A percentile compares a stretch with the other conserved stretches of the same genome.
Evolutionary conservation across 78 protist genomes (phyloP).

Genomic region (Emiliania huxleyi): DNA sequence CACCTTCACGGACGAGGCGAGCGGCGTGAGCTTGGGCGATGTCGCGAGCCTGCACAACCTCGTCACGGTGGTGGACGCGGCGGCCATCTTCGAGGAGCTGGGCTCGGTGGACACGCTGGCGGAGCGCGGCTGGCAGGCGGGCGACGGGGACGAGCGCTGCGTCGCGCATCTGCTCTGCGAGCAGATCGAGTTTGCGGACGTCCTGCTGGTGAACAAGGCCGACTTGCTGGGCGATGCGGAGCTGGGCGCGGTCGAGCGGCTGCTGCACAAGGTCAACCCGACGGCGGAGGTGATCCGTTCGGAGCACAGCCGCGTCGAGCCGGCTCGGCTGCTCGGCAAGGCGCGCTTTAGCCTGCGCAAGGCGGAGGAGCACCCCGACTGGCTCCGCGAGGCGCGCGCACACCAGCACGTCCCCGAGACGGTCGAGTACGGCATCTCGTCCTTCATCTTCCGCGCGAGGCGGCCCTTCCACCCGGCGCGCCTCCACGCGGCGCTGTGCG

Average conservation of each 20-base stretch:
- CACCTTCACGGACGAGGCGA: not conserved
- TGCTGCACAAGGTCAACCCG: not conserved
- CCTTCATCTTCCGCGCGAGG: not conserved
- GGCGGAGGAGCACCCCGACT: not conserved
- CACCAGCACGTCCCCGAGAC: not conserved
- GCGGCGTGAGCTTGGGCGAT: not conserved
- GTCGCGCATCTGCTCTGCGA: conserved; percentile 20
- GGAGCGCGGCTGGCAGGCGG: not conserved
- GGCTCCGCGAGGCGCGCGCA: not conserved
- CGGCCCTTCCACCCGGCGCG: not conserved
- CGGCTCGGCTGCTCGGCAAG: not conserved
- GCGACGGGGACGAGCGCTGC: conserved; percentile 51
- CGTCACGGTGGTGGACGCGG: conserved; percentile 70
- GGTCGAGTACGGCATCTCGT: too few species aligned
- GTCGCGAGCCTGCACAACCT: conserved; percentile 54
- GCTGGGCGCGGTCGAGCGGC: not conserved
- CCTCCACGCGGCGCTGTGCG: too few species aligned
- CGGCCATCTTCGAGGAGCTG: not conserved
- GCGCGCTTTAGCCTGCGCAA: not conserved
- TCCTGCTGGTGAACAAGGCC: conserved; percentile 83
- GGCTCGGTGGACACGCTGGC: not conserved
- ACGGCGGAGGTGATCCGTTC: not conserved
- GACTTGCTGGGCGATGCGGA: not conserved
- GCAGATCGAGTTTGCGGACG: conserved; percentile 80
- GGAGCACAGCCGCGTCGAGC: not conserved